These are phyloP conservation scores for Phalaenopsis aphrodite DNA, from an alignment of 106 monocot species.

Conservation along the genomic window DNA sequence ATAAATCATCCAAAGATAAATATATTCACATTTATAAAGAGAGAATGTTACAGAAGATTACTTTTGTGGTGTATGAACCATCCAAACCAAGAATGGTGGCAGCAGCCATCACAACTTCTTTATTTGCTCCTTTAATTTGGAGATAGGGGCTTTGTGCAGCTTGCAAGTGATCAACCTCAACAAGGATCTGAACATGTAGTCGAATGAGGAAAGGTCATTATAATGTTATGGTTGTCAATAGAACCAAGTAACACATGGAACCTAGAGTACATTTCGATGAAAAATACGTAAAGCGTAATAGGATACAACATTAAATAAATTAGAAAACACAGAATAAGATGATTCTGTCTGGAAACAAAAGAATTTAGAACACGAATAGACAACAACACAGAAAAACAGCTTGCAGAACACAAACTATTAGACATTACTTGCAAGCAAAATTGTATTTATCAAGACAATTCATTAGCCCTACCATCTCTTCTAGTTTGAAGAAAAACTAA, in stretches of 20 bases:
- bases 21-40: not conserved
- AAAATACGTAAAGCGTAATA: not conserved
- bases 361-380: not conserved
- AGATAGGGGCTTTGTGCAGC: conserved; percentile 60
- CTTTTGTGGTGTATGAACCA: conserved; percentile 97
- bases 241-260: not conserved
- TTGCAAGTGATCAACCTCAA: conserved; percentile 95
- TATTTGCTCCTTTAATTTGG: conserved; percentile 92
- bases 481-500: not conserved
- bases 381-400: not conserved
- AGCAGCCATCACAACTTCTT: conserved; percentile 70
- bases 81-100: conserved; percentile 75
- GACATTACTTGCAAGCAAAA: not conserved
- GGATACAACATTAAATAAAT: not conserved
- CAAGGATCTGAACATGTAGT: conserved; percentile 53
- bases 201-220: not conserved
- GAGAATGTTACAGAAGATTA: conserved; percentile 12
- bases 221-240: not conserved
- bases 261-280: not conserved
- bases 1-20: not conserved
- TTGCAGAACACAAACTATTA: not conserved
- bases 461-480: not conserved
- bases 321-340: not conserved
- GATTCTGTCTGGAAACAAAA: not conserved
- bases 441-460: not conserved